Percentiles rank a stretch among this genome's conserved stretches.
Conservation (phyloP, 2,329 filamentous ascomycete genomes). For the Penicillium sumatraense region DNA sequence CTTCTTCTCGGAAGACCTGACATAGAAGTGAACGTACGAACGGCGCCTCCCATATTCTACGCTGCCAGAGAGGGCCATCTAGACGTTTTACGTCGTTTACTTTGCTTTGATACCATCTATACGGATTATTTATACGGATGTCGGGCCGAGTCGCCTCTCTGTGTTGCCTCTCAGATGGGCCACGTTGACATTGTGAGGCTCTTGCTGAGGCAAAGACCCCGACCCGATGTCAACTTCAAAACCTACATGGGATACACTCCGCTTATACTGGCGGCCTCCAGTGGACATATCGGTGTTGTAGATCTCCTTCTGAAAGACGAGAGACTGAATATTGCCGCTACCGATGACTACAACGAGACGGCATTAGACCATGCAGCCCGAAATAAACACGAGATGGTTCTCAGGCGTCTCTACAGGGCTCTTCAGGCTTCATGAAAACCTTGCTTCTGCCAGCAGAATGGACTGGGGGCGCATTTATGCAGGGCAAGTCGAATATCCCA, state of each 20-base stretch:
- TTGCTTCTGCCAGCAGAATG: too few species aligned
- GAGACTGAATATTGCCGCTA: conserved; percentile 7
- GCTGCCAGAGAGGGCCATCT: conserved; percentile 7
- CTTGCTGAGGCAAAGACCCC: conserved; percentile 6
- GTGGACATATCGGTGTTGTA: conserved; percentile 8
- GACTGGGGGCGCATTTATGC: too few species aligned
- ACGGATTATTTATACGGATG: conserved; percentile 1
- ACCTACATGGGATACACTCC: conserved; percentile 8
- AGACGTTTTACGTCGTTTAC: conserved; percentile 8
- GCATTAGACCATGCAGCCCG: conserved; percentile 8
- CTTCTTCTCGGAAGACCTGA: conserved; percentile 7
- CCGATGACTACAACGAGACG: conserved; percentile 4
- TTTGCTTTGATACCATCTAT: conserved; percentile 9
- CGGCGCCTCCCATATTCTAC: conserved; percentile 8
- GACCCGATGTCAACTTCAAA: conserved; percentile 8
- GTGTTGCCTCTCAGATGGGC: conserved; percentile 7
- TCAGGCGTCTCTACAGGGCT: conserved; percentile 10
- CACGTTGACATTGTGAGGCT: conserved; percentile 8
- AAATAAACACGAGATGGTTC: conserved; percentile 6
- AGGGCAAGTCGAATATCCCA: too few species aligned
- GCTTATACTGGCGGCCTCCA: conserved; percentile 9
- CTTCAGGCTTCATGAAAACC: too few species aligned
- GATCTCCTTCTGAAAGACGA: conserved; percentile 9
- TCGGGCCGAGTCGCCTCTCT: conserved; percentile 9
- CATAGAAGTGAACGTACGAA: conserved; percentile 9